phyloP scores from a whole-genome alignment of 2,329 filamentous ascomycete genomes.

The Alternaria viburni region DNA sequence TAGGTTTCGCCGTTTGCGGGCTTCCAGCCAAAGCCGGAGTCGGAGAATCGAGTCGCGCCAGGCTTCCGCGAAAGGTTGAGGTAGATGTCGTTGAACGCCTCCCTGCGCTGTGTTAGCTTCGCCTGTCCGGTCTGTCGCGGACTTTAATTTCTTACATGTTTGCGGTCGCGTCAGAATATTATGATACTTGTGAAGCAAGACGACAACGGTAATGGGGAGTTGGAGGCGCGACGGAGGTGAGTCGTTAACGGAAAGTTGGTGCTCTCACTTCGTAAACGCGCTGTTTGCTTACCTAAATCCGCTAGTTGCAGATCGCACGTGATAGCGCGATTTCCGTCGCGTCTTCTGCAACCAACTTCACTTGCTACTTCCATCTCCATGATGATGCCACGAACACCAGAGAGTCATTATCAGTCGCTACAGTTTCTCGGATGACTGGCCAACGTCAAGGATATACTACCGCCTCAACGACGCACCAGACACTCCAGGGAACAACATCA shows the following conservation, averaged over 20 bases:
- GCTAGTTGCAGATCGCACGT: conserved; percentile 4
- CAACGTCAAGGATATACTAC: not conserved
- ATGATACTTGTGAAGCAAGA: not conserved
- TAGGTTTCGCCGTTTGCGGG: conserved; percentile 87
- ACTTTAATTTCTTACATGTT: conserved; percentile 2
- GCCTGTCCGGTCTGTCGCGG: not conserved
- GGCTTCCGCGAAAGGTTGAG: conserved; percentile 92
- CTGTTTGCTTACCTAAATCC: conserved; percentile 7
- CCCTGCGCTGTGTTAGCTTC: conserved; percentile 56
- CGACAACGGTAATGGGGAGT: not conserved
- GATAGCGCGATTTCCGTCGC: conserved; percentile 5
- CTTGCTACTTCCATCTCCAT: not conserved
- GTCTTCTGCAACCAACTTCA: not conserved
- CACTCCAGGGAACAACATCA: not conserved
- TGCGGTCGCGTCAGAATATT: not conserved
- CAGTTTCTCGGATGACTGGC: not conserved
- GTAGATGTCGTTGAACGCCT: conserved; percentile 97
- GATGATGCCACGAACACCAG: not conserved
- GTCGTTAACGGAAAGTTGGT: conserved; percentile 7
- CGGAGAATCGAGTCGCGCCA: conserved; percentile 93
- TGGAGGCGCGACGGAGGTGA: not conserved
- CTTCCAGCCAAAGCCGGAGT: conserved; percentile 95
- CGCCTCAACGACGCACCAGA: not conserved
- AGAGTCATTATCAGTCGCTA: not conserved
- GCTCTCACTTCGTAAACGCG: conserved; percentile 17